These are phyloP conservation scores for Dictyostelium intermedium DNA, from an alignment of 78 protist genomes.

Conservation along the genomic window DNA sequence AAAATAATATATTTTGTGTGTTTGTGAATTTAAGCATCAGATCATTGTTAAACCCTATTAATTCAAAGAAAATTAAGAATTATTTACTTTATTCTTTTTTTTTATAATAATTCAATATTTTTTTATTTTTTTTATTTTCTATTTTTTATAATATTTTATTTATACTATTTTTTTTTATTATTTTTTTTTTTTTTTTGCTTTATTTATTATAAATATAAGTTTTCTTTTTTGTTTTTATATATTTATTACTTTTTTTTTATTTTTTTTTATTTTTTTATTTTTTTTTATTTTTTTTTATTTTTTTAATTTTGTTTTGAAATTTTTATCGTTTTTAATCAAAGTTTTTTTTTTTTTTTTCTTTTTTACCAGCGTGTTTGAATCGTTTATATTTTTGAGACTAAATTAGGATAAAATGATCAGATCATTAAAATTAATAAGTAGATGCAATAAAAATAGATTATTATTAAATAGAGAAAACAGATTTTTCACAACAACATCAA, in stretches of 20 bases:
- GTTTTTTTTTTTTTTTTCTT: background rate
- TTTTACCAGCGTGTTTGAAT: background rate
- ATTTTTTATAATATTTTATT: background rate
- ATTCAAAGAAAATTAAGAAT: too few relatives aligned
- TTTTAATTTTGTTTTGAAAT: background rate
- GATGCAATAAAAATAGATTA: background rate
- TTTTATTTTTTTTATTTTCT: background rate
- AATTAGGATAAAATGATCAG: background rate
- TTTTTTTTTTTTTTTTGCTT: background rate
- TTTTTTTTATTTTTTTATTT: background rate
- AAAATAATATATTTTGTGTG: too few relatives aligned
- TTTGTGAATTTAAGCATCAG: background rate
- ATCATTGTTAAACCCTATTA: background rate
- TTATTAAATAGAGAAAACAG: background rate
- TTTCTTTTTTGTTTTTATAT: too few relatives aligned
- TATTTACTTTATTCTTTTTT: background rate
- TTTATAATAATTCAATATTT: background rate
- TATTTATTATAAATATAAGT: too few relatives aligned
- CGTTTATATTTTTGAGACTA: too few relatives aligned
- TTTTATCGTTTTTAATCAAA: background rate
- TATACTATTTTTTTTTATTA: background rate
- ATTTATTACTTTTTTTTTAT: too few relatives aligned
- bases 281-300: background rate
- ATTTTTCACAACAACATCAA: background rate
- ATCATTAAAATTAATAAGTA: background rate